Conservation (phyloP, 1,284 basidiomycete species). For the Microbotryum silenes-acaulis region DNA sequence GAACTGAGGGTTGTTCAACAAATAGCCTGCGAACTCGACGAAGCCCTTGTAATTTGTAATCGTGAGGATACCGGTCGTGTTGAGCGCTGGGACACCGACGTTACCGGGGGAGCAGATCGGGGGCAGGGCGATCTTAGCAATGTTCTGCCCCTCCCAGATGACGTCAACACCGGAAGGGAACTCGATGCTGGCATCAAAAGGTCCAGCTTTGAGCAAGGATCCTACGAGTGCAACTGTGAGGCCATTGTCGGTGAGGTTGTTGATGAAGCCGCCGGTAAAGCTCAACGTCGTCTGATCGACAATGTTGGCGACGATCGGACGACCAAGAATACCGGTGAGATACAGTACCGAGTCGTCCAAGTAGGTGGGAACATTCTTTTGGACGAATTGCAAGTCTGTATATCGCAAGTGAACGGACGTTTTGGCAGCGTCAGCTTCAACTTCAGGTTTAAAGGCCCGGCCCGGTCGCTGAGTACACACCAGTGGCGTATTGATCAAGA, state of each 20-base stretch:
- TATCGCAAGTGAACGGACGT: background rate
- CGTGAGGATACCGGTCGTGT: slow-evolving; percentile 39
- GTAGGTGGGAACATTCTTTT: slow-evolving; percentile 55
- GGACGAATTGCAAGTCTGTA: slow-evolving; percentile 50
- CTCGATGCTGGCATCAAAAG: slow-evolving; percentile 48
- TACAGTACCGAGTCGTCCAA: slow-evolving; percentile 60
- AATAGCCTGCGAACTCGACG: slow-evolving; percentile 57
- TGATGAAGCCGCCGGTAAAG: slow-evolving; percentile 58
- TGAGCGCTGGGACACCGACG: slow-evolving; percentile 58
- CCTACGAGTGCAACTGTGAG: slow-evolving; percentile 42
- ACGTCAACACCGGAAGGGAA: slow-evolving; percentile 47
- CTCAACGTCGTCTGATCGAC: slow-evolving; percentile 54
- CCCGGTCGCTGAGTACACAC: background rate
- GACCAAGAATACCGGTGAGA: slow-evolving; percentile 60
- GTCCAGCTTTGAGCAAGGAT: slow-evolving; percentile 49
- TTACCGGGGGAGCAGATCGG: slow-evolving; percentile 64
- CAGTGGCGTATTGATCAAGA: slow-evolving; percentile 47
- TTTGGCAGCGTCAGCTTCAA: too few species aligned
- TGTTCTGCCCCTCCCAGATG: slow-evolving; percentile 56
- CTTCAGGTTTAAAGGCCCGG: background rate
- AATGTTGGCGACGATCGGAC: slow-evolving; percentile 57
- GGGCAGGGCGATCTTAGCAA: slow-evolving; percentile 58
- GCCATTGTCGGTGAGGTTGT: slow-evolving; percentile 51
- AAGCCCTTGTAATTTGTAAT: slow-evolving; percentile 45
- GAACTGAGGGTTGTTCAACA: slow-evolving; percentile 60